Evolutionary conservation across 2,329 filamentous ascomycete genomes (phyloP).

Genomic region (Pestalotiopsis sp.): DNA sequence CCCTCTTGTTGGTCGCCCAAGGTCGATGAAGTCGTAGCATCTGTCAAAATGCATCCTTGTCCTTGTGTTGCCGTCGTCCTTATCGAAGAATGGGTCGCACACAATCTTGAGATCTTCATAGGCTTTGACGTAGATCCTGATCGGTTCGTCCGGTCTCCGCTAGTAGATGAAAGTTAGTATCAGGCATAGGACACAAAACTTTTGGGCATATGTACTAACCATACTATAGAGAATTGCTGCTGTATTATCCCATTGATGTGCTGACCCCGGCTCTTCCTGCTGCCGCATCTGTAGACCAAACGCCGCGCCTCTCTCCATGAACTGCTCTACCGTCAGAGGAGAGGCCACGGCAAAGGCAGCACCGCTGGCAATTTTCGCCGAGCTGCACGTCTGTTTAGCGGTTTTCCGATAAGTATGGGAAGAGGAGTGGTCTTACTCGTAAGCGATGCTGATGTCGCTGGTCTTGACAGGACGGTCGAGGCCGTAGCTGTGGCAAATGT

Average conservation of each 20-base stretch:
- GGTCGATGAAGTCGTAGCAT: constrained; percentile 16
- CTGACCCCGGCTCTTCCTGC: neutral
- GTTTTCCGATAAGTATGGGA: neutral
- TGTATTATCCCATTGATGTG: constrained; percentile 12
- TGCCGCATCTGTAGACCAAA: constrained; percentile 17
- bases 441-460: neutral
- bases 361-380: constrained; percentile 18
- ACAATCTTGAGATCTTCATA: constrained; percentile 15
- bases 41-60: constrained; percentile 8
- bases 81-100: constrained; percentile 19
- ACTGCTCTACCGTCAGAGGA: constrained; percentile 13
- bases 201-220: neutral
- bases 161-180: neutral
- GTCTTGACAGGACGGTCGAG: constrained; percentile 13
- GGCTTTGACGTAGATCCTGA: neutral
- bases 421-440: neutral
- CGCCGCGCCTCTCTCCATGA: constrained; percentile 15
- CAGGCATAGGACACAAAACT: neutral
- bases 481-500: constrained; percentile 2
- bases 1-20: constrained; percentile 12
- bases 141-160: neutral
- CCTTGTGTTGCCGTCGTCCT: neutral
- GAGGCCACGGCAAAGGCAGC: constrained; percentile 15
- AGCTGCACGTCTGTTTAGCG: neutral
- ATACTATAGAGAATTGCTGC: constrained; percentile 11